Conservation (phyloP, 2,329 filamentous ascomycete species). For the Fusarium dimerum region DNA sequence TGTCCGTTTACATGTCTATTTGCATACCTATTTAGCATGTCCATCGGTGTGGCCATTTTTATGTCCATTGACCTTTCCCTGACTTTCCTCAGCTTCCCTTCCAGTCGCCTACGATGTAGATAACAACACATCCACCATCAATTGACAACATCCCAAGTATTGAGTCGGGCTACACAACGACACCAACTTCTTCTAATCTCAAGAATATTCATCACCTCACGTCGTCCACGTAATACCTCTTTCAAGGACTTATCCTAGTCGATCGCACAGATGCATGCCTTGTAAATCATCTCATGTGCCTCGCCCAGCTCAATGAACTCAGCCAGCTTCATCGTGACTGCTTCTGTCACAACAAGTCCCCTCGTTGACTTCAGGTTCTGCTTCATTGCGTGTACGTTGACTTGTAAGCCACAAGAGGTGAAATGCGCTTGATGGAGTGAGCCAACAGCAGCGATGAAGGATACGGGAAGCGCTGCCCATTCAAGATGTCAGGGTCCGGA, state of each 20-base stretch:
- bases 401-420: constrained; percentile 51
- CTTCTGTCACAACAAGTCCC: constrained; percentile 57
- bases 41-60: neutral
- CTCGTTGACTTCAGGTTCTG: constrained; percentile 51
- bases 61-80: constrained; percentile 1
- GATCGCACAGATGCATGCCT: constrained; percentile 40
- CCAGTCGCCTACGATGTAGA: neutral
- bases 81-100: neutral
- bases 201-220: constrained; percentile 5
- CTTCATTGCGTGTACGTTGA: constrained; percentile 51
- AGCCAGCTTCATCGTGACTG: constrained; percentile 61
- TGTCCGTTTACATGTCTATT: too few relatives aligned
- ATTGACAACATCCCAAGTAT: constrained; percentile 15
- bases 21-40: too few relatives aligned
- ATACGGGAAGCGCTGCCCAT: constrained; percentile 56
- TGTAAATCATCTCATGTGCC: constrained; percentile 58
- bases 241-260: constrained; percentile 7
- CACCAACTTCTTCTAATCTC: constrained; percentile 1
- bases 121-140: constrained; percentile 20
- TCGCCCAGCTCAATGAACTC: constrained; percentile 52
- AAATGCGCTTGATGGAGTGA: constrained; percentile 55
- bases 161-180: constrained; percentile 13
- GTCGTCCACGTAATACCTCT: constrained; percentile 4
- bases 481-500: constrained; percentile 61
- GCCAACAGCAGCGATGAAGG: constrained; percentile 54